Evolutionary conservation across 2,329 filamentous ascomycete species (phyloP).

Genomic region (Neurospora sp.): DNA sequence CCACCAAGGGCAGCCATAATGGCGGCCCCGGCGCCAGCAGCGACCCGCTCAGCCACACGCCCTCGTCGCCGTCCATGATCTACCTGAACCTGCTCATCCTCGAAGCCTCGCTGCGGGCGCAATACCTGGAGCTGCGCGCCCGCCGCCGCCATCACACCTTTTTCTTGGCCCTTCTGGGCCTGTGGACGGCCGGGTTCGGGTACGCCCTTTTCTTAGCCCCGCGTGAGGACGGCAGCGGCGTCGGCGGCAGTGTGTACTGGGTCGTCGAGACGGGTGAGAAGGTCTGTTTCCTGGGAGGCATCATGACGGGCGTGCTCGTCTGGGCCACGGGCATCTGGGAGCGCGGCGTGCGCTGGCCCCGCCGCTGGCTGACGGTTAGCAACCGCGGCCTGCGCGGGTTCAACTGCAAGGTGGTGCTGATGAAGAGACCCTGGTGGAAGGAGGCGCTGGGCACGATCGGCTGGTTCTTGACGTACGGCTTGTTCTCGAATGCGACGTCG

Average conservation of each 20-base stretch:
- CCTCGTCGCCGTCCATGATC: constrained; percentile 90
- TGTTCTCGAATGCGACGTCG: constrained; percentile 58
- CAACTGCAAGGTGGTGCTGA: constrained; percentile 92
- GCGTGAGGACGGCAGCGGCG: constrained; percentile 83
- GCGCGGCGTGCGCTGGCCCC: constrained; percentile 84
- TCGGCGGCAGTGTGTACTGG: constrained; percentile 95
- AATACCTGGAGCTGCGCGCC: constrained; percentile 83
- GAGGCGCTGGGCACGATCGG: constrained; percentile 63
- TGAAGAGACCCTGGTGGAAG: constrained; percentile 71
- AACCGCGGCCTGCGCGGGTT: constrained; percentile 85
- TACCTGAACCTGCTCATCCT: constrained; percentile 97
- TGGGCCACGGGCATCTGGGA: constrained; percentile 98
- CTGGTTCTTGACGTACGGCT: constrained; percentile 69
- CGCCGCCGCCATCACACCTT: constrained; percentile 87
- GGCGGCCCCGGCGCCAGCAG: constrained; percentile 37
- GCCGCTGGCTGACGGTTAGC: constrained; percentile 79
- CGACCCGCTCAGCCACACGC: constrained; percentile 71
- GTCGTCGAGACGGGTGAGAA: constrained; percentile 84
- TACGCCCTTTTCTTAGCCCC: constrained; percentile 92
- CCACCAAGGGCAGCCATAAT: neutral
- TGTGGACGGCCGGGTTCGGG: constrained; percentile 77
- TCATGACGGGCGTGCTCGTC: constrained; percentile 76
- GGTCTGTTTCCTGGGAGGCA: constrained; percentile 80
- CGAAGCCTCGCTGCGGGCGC: constrained; percentile 83
- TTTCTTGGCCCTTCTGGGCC: constrained; percentile 67